Base-by-base conservation (phyloP, 768 basidiomycete genomes). In the Cyclocybe cylindracea region DNA sequence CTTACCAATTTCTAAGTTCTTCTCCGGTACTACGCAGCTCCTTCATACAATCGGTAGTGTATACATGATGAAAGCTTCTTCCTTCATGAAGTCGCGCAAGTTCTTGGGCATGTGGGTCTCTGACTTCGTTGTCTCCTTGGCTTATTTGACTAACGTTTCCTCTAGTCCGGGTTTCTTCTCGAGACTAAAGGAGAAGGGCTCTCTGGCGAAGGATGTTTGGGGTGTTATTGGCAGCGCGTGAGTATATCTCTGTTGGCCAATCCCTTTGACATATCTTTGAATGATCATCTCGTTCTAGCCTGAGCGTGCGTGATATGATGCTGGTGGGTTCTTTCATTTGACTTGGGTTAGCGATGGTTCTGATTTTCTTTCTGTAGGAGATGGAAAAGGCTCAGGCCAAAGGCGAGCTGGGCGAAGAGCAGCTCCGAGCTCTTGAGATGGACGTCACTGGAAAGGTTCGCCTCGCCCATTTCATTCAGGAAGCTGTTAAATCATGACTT, bases 221-320 rank as follows among this genome's bases (percentile, higher is more conserved):
- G 94, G 94, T 11, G 89, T 98, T 54, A 89, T 98, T 53, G 91
- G 93, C 34, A 94, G 91, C 77, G 96, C 96, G 86, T 94, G 71
- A 73, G 92, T 77, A 31, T 53, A 32, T 37, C 38, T 24, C 38
- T 52, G 37, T 52, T 46, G 48, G 46, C 14, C 46, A 48, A 10
- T 18, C 11, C 34, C 41, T 41, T 39, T n/a, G 29, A 46, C 39
- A 6, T 38, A 18, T 44, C 14, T 48, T 50, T 52, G 9, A 38
- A 34, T 49, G 43, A 57, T 43, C 10, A 37, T 34, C 43, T 33
- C 55, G 18, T 48, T 33, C 13, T 58, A 85, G 84, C 4, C 64
- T 91, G 58, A 86, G 86, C 57, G 94, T 92, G 18, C 87, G 86
- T 58, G 78, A 85, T 48, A 74, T 89, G 43, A 90, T 94, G 85